Evolutionary conservation across 192 early-diverging fungal species (phyloP).

Genomic region (Gigaspora rosea): DNA sequence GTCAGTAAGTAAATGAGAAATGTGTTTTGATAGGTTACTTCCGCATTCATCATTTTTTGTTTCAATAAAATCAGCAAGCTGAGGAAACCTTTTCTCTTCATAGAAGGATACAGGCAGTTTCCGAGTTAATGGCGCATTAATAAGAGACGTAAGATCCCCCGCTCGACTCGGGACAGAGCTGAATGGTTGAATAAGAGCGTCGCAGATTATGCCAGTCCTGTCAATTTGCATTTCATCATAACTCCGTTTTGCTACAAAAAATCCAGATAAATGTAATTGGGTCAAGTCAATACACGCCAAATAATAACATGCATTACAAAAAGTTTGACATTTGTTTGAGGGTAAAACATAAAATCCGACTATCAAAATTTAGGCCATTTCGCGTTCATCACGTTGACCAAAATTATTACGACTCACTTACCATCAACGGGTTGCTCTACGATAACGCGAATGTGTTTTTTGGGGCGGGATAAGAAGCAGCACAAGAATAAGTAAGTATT

Average conservation of each 20-base stretch:
- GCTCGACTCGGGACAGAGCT: not conserved
- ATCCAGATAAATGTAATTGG: no score
- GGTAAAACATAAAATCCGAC: no score
- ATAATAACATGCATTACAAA: no score
- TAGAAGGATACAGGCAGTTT: conserved; percentile 16
- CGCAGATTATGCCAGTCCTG: conserved; percentile 13
- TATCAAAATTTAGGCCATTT: no score
- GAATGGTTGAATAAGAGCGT: conserved; percentile 23
- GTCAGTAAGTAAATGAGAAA: not conserved
- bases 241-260: not conserved
- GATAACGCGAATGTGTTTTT: not conserved
- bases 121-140: not conserved
- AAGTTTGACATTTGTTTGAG: no score
- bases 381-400: not conserved
- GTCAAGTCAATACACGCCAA: no score
- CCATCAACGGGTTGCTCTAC: not conserved
- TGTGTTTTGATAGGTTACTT: not conserved
- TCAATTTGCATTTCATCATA: conserved; percentile 18
- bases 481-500: no score
- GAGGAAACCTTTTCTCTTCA: conserved; percentile 8
- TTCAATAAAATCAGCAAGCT: conserved; percentile 16
- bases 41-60: conserved; percentile 6
- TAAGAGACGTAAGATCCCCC: conserved; percentile 12
- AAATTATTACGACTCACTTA: conserved; percentile 4
- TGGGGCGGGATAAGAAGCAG: no score